These are phyloP conservation scores for Thielaviopsis euricoi DNA, from an alignment of 2,329 filamentous ascomycete species.

Conservation along the genomic window DNA sequence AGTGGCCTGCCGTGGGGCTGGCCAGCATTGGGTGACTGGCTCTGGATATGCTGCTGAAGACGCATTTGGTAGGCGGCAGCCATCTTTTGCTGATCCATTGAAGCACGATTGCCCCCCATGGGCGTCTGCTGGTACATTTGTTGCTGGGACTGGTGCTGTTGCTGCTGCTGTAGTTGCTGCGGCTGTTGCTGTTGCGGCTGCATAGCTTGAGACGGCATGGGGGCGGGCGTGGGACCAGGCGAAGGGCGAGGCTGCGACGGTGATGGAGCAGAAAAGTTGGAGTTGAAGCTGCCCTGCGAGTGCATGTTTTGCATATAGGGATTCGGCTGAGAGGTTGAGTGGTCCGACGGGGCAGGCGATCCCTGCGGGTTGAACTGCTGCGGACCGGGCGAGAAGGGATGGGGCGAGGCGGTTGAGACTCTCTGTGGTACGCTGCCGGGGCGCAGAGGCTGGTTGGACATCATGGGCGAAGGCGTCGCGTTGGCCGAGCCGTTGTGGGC, in stretches of 20 bases:
- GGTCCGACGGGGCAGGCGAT: conserved; percentile 63
- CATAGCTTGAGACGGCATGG: conserved; percentile 34
- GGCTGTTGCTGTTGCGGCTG: conserved; percentile 28
- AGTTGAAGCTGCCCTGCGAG: conserved; percentile 33
- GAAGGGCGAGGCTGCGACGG: conserved; percentile 40
- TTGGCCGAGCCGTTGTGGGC: conserved; percentile 66
- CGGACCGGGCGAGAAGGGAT: conserved; percentile 66
- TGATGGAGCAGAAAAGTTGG: conserved; percentile 36
- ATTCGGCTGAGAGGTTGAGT: conserved; percentile 58
- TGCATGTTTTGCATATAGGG: conserved; percentile 48
- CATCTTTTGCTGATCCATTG: conserved; percentile 55
- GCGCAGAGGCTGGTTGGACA: conserved; percentile 67
- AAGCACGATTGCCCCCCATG: conserved; percentile 1
- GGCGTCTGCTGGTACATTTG: conserved; percentile 19
- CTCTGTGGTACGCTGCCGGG: conserved; percentile 57
- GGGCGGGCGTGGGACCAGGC: conserved; percentile 36
- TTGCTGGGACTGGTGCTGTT: conserved; percentile 25
- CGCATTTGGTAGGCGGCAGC: conserved; percentile 62
- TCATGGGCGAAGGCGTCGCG: conserved; percentile 82
- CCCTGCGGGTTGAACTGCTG: conserved; percentile 57
- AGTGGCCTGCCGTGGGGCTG: conserved; percentile 14
- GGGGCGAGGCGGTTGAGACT: conserved; percentile 82
- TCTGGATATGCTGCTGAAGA: conserved; percentile 52
- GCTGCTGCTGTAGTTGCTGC: conserved; percentile 21
- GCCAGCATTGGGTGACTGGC: conserved; percentile 15